These are phyloP conservation scores for Globisporangium acanthophoron DNA, from an alignment of 352 stramenopile genomes.

Conservation along the genomic window DNA sequence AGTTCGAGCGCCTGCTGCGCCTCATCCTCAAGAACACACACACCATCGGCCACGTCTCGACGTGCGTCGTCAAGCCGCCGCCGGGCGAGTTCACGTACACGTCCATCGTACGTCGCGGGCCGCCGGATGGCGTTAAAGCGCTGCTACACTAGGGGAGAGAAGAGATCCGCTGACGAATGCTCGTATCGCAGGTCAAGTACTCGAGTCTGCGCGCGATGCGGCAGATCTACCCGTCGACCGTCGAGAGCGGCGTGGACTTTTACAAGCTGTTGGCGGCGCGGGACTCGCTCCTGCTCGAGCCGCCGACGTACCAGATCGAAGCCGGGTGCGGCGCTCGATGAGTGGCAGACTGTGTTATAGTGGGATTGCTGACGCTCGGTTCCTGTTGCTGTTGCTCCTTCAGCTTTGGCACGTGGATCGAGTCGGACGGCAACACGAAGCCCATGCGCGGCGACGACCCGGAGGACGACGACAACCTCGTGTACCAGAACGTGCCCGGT, in stretches of 20 bases:
- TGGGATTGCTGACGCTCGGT: neutral
- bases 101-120: conserved; percentile 51
- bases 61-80: conserved; percentile 71
- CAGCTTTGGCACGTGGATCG: conserved; percentile 78
- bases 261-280: conserved; percentile 73
- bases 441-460: conserved; percentile 68
- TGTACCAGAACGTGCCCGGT: conserved; percentile 70
- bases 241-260: conserved; percentile 64
- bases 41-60: conserved; percentile 74
- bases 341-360: neutral
- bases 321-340: conserved; percentile 28
- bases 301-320: conserved; percentile 82
- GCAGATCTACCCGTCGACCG: conserved; percentile 64
- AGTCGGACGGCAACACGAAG: conserved; percentile 74
- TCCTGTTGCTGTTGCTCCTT: neutral
- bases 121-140: neutral
- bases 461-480: conserved; percentile 57
- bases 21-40: conserved; percentile 81
- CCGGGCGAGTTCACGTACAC: conserved; percentile 76
- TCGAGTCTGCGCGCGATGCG: conserved; percentile 64
- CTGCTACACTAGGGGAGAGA: neutral
- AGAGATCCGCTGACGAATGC: neutral
- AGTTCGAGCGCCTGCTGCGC: conserved; percentile 73
- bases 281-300: conserved; percentile 71
- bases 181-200: conserved; percentile 62